Conservation (phyloP, 2,329 filamentous ascomycete species). For the Colletotrichum chlorophyti region DNA sequence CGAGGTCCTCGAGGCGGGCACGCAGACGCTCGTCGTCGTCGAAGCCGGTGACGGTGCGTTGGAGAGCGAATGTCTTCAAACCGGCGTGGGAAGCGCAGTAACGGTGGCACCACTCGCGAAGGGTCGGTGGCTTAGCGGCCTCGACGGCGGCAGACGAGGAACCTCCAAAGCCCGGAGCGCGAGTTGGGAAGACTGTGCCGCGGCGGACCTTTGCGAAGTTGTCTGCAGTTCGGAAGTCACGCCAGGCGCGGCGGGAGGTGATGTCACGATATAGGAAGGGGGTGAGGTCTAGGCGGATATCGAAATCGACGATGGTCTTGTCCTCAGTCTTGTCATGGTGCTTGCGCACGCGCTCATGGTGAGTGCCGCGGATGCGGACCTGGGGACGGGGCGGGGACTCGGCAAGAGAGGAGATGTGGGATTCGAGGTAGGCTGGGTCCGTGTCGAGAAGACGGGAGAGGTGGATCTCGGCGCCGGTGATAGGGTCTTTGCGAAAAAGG, state of each 20-base stretch:
- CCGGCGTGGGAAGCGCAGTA: conserved; percentile 66
- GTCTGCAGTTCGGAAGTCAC: conserved; percentile 56
- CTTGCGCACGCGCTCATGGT: conserved; percentile 50
- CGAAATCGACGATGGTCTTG: conserved; percentile 62
- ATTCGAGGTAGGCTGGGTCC: conserved; percentile 50
- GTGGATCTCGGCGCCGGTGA: conserved; percentile 47
- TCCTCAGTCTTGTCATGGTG: conserved; percentile 54
- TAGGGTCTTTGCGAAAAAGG: conserved; percentile 39
- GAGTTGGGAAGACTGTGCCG: conserved; percentile 64
- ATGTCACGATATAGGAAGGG: conserved; percentile 60
- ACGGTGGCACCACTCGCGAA: conserved; percentile 69
- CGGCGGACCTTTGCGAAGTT: conserved; percentile 68
- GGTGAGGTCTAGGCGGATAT: conserved; percentile 64
- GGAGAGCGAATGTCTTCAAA: conserved; percentile 63
- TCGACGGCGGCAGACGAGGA: conserved; percentile 16
- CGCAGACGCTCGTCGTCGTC: conserved; percentile 59
- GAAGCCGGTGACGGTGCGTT: conserved; percentile 63
- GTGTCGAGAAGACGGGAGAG: conserved; percentile 53
- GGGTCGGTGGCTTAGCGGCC: conserved; percentile 14
- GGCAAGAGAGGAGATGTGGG: conserved; percentile 52
- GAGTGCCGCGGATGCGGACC: conserved; percentile 60
- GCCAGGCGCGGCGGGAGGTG: conserved; percentile 46
- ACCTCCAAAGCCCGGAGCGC: conserved; percentile 53
- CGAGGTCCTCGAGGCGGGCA: conserved; percentile 59
- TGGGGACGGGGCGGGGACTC: conserved; percentile 58